Evolutionary conservation across 140 eudicot species (phyloP).

Genomic region (Flaveria floridana): DNA sequence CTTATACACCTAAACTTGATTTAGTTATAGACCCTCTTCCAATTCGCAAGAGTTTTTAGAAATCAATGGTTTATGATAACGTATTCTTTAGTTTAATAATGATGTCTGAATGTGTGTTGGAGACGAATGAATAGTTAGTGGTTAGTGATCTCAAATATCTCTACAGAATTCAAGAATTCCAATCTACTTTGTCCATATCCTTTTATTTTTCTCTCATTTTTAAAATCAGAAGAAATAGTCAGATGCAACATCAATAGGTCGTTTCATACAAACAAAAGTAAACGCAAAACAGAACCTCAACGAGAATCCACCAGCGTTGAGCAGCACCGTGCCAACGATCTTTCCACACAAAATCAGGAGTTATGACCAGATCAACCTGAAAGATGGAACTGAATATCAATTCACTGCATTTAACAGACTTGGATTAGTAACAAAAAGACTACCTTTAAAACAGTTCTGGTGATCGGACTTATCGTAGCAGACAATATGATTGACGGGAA

Average conservation of each 20-base stretch:
- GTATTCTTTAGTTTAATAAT: constrained; percentile 9
- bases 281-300: constrained; percentile 63
- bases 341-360: constrained; percentile 93
- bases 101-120: background rate
- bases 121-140: background rate
- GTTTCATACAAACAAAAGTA: constrained; percentile 18
- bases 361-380: constrained; percentile 82
- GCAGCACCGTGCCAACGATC: constrained; percentile 98
- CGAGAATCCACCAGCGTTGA: constrained; percentile 98
- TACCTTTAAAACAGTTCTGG: constrained; percentile 98
- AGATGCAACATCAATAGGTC: constrained; percentile 19
- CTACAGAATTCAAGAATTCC: background rate
- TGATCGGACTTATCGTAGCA: constrained; percentile 98
- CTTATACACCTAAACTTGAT: background rate
- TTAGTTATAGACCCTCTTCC: background rate
- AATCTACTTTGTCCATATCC: background rate
- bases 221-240: background rate
- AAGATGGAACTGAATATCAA: constrained; percentile 27
- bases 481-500: constrained; percentile 82
- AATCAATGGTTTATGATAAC: background rate
- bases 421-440: constrained; percentile 10
- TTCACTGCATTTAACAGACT: constrained; percentile 1
- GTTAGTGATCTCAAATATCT: background rate
- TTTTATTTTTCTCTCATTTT: background rate
- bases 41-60: constrained; percentile 4